Evolutionary conservation across 2,329 filamentous ascomycete species (phyloP), one percentile per base, ranked within the genome.

Genomic region (Pseudogymnoascus verrucosus): DNA sequence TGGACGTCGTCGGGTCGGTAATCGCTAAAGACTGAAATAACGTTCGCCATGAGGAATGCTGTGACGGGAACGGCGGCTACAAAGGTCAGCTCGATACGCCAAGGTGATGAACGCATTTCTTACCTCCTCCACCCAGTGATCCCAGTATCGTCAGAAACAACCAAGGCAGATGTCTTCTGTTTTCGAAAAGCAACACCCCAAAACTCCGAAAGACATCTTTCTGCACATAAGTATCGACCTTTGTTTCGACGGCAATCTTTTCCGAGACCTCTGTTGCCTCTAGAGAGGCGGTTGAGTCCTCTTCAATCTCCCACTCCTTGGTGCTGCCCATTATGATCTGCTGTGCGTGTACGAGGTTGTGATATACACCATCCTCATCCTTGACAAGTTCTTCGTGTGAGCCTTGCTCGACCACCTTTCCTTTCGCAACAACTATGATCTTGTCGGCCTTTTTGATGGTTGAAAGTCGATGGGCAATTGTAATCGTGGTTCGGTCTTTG

Each of bases 371-470:
- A 2, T 78, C 78, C 4, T 85, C 78, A 39, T 81, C 75, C 2
- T 78, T 73, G 1, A 96, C 78, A 0, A 96, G 81, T 47, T 85
- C 82, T 5, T 91, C 84, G 67, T 96, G 91, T 0, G 84, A 91
- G 0, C 91, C 91, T 68, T 87, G 78, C 73, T 96, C 90, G 7
- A 88, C 81, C 0, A 91, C 83, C 62, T 80, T 76, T 1, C 91
- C 91, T 68, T 88, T 83, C 60, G 88, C 82, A 62, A 96, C 75
- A 0, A 96, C 91, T 6, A 92, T 78, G 62, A 96, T 96, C 39
- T 86, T 84, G 71, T 96, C 88, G 3, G 91, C 90, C 67, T 89
- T 85, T 73, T 86, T 88, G 69, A 91, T 89, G 0, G 89, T 92
- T 0, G 87, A 89, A 2, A 92, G 78, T 3, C 89, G 80, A 74